phyloP scores from a whole-genome alignment of 176 grass and related monocot species.

The Chrysopogon serrulatus region DNA sequence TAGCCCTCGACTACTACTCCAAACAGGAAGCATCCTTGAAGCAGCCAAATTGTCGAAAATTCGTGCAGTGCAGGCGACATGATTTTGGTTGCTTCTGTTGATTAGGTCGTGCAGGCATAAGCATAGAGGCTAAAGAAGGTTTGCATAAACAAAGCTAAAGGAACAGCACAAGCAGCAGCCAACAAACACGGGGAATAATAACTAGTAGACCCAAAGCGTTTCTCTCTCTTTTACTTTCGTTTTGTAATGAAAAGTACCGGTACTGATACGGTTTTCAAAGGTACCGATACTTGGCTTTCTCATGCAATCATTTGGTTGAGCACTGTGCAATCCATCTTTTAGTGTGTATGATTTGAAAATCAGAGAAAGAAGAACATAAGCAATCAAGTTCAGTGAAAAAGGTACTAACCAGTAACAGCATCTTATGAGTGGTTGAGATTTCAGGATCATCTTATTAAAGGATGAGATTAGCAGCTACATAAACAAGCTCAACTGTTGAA shows the following conservation, averaged over 20 bases:
- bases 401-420: not conserved
- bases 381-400: not conserved
- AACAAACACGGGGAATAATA: slow-evolving; percentile 42
- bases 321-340: slow-evolving; percentile 13
- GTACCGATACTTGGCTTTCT: not conserved
- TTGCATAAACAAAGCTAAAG: slow-evolving; percentile 19
- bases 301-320: slow-evolving; percentile 27
- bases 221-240: slow-evolving; percentile 10
- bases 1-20: slow-evolving; percentile 11
- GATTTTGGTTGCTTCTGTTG: slow-evolving; percentile 18
- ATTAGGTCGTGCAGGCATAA: slow-evolving; percentile 18
- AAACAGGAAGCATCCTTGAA: slow-evolving; percentile 40
- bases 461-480: not conserved
- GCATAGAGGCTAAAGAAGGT: slow-evolving; percentile 24
- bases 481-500: not conserved
- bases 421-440: slow-evolving; percentile 2
- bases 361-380: not conserved
- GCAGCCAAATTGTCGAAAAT: slow-evolving; percentile 30
- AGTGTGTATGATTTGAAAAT: slow-evolving; percentile 2
- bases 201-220: slow-evolving; percentile 18
- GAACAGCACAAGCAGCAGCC: slow-evolving; percentile 16
- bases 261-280: slow-evolving; percentile 15
- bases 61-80: slow-evolving; percentile 26
- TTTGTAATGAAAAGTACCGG: slow-evolving; percentile 5
- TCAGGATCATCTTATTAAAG: not conserved